Conservation (phyloP, 805 yeast genomes). For the Wickerhamomyces mucosus region DNA sequence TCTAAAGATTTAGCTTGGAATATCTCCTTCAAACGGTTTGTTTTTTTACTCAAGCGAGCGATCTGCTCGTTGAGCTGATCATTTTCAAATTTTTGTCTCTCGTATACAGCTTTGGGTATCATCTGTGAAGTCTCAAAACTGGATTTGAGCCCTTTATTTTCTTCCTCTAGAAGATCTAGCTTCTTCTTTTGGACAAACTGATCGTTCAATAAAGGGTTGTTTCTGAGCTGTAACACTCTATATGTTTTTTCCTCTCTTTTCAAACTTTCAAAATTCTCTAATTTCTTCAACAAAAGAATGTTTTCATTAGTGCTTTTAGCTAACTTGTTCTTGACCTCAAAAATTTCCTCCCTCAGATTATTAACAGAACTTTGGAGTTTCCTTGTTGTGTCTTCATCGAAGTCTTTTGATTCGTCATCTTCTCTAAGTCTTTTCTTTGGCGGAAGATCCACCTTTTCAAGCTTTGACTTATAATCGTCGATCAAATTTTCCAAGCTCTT, state of each 20-base stretch:
- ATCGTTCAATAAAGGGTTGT: constrained; percentile 54
- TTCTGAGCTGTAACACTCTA: constrained; percentile 51
- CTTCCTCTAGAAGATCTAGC: constrained; percentile 41
- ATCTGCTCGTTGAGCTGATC: constrained; percentile 36
- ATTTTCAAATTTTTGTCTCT: constrained; percentile 48
- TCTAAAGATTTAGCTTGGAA: constrained; percentile 62
- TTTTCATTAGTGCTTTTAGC: constrained; percentile 28
- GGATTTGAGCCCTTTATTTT: constrained; percentile 41
- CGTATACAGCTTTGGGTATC: constrained; percentile 56
- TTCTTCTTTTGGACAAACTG: constrained; percentile 49
- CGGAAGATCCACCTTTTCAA: constrained; percentile 24
- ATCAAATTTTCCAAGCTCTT: constrained; percentile 28
- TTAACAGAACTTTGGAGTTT: constrained; percentile 20
- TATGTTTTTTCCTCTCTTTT: constrained; percentile 25
- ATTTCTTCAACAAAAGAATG: constrained; percentile 27
- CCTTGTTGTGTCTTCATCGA: constrained; percentile 14
- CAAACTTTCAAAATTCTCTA: constrained; percentile 24
- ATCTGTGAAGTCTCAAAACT: constrained; percentile 18
- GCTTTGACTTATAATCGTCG: constrained; percentile 45
- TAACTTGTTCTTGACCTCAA: constrained; percentile 27
- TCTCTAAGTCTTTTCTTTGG: constrained; percentile 1
- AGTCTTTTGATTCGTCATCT: constrained; percentile 13
- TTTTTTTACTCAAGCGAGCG: constrained; percentile 40
- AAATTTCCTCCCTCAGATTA: constrained; percentile 32
- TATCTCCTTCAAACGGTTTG: constrained; percentile 41